These are phyloP conservation scores for Buxus sempervirens DNA, from an alignment of 164 flowering plant genomes.

Conservation along the genomic window DNA sequence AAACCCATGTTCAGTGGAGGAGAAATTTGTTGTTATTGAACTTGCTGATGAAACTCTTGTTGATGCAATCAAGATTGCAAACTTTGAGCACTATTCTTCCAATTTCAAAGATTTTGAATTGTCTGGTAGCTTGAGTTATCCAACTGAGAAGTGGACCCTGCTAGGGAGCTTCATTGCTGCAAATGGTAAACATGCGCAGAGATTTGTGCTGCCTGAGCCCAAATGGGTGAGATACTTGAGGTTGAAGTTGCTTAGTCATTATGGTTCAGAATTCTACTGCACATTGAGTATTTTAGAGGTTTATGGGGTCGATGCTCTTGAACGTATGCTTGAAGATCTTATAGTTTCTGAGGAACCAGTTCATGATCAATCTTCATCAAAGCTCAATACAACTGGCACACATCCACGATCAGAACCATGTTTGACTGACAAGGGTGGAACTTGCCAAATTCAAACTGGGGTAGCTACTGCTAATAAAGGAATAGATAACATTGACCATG, in stretches of 20 bases:
- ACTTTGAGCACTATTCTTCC: constrained; percentile 83
- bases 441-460: constrained; percentile 21
- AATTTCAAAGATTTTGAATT: constrained; percentile 76
- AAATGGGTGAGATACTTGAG: constrained; percentile 82
- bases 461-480: constrained; percentile 24
- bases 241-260: constrained; percentile 60
- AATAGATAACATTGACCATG: constrained; percentile 26
- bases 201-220: constrained; percentile 65
- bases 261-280: constrained; percentile 86
- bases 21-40: constrained; percentile 68
- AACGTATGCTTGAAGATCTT: constrained; percentile 80
- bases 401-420: constrained; percentile 23
- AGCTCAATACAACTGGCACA: constrained; percentile 29
- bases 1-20: constrained; percentile 77
- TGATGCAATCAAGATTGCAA: constrained; percentile 75
- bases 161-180: constrained; percentile 65
- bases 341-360: constrained; percentile 41
- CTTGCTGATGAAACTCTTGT: constrained; percentile 78
- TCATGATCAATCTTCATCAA: constrained; percentile 19
- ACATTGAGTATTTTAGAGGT: constrained; percentile 71
- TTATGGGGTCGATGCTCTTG: constrained; percentile 77
- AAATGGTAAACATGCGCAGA: constrained; percentile 70
- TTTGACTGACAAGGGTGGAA: constrained; percentile 15
- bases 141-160: constrained; percentile 54
- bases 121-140: constrained; percentile 67